phyloP scores from a whole-genome alignment of 495 filamentous ascomycete species.

The Aspergillus carlsbadensis region DNA sequence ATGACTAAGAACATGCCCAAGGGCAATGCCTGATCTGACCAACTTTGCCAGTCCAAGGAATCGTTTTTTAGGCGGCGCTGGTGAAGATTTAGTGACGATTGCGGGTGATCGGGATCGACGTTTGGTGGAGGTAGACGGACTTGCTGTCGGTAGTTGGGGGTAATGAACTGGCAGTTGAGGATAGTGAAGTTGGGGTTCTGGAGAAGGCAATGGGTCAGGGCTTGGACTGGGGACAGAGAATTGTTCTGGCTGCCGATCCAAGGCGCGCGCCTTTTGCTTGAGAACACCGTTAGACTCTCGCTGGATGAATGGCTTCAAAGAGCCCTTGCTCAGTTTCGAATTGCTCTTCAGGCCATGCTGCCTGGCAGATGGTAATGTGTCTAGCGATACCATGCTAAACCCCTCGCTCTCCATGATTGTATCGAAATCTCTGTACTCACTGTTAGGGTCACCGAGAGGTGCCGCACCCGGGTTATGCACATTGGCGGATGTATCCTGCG shows the following conservation, averaged over 20 bases:
- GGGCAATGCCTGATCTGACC: constrained; percentile 46
- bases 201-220: background rate
- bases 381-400: constrained; percentile 59
- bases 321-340: constrained; percentile 22
- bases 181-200: background rate
- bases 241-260: constrained; percentile 7
- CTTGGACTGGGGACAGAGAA: background rate
- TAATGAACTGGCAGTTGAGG: background rate
- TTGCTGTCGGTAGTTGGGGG: background rate
- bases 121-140: background rate
- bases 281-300: constrained; percentile 31
- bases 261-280: constrained; percentile 29
- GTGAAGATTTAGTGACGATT: background rate
- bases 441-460: constrained; percentile 35
- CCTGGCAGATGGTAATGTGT: constrained; percentile 49
- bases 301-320: constrained; percentile 27
- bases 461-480: constrained; percentile 7
- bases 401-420: constrained; percentile 60
- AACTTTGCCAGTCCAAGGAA: constrained; percentile 38
- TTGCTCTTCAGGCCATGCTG: constrained; percentile 31
- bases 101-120: background rate
- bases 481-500: background rate
- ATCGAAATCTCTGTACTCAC: constrained; percentile 50
- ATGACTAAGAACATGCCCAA: constrained; percentile 45
- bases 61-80: constrained; percentile 9